Evolutionary conservation across 2,329 filamentous ascomycete genomes (phyloP).

Genomic region (Tothia fuscella): DNA sequence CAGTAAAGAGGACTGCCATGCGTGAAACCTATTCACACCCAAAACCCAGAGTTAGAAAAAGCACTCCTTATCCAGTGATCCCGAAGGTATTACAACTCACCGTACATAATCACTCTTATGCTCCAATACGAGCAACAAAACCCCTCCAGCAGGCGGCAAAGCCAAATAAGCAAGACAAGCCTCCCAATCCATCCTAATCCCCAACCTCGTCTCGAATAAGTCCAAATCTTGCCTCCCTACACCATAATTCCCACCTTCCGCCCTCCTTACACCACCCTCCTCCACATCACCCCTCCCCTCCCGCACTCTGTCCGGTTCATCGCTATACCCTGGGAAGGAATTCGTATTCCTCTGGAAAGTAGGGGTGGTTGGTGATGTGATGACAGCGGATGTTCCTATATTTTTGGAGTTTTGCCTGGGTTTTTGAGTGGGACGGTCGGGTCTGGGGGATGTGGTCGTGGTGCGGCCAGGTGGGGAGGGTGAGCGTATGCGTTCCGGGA

Average conservation of each 20-base stretch:
- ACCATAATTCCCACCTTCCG: slow-evolving; percentile 17
- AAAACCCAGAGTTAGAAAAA: background rate
- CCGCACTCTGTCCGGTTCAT: slow-evolving; percentile 19
- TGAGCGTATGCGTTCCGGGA: slow-evolving; percentile 71
- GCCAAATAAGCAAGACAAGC: slow-evolving; percentile 80
- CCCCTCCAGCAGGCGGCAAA: slow-evolving; percentile 73
- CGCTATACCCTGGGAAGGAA: slow-evolving; percentile 19
- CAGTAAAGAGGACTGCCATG: slow-evolving; percentile 82
- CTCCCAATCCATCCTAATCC: slow-evolving; percentile 77
- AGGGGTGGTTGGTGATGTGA: slow-evolving; percentile 16
- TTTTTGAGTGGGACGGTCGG: slow-evolving; percentile 30
- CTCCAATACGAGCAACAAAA: slow-evolving; percentile 74
- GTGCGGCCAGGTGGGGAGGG: slow-evolving; percentile 54
- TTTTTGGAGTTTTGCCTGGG: slow-evolving; percentile 11
- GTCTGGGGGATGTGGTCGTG: slow-evolving; percentile 38
- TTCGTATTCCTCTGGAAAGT: background rate
- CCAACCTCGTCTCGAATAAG: slow-evolving; percentile 78
- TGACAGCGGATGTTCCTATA: slow-evolving; percentile 12
- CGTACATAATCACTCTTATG: slow-evolving; percentile 95
- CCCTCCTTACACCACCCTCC: slow-evolving; percentile 19
- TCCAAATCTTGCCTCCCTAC: slow-evolving; percentile 56
- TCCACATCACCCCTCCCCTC: slow-evolving; percentile 15
- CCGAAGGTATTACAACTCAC: slow-evolving; percentile 34
- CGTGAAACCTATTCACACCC: slow-evolving; percentile 59
- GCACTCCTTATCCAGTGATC: background rate